A percentile compares a stretch with the other conserved stretches of the same genome.
Conservation (phyloP, 306 rosid genomes). For the Castanea sativa region DNA sequence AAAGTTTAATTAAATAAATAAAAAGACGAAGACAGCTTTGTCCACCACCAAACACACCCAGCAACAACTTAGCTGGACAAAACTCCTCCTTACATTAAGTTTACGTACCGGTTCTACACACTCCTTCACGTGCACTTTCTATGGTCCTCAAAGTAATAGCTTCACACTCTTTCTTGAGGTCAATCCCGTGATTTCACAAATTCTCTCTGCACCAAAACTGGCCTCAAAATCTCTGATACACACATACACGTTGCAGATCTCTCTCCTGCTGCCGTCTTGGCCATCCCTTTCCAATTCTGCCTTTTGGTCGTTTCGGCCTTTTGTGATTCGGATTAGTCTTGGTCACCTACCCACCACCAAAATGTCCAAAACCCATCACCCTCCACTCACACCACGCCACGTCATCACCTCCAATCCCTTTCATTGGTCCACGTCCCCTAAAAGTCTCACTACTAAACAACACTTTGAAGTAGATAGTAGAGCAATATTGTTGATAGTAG, state of each 20-base stretch:
- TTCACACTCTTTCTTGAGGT: not conserved
- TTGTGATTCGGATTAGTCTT: no score
- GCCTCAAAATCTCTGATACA: not conserved
- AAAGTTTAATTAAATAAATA: no score
- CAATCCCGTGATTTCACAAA: not conserved
- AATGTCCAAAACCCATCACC: not conserved
- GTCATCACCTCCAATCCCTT: not conserved
- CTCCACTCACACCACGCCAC: not conserved
- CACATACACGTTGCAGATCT: not conserved
- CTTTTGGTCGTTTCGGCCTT: not conserved
- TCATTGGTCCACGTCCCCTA: constrained; percentile 3
- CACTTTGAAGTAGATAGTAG: no score
- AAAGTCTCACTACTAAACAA: not conserved
- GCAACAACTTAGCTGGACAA: not conserved
- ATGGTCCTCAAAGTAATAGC: constrained; percentile 10
- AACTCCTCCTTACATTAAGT: not conserved
- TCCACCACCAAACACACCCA: no score
- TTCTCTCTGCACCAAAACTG: not conserved
- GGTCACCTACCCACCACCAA: not conserved
- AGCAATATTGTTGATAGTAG: not conserved
- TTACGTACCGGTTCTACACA: not conserved
- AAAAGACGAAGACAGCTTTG: no score
- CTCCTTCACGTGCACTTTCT: constrained; percentile 17
- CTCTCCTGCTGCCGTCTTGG: not conserved
- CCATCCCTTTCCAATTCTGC: not conserved